A percentile compares a stretch with the other conserved stretches of the same genome.
These are phyloP conservation scores for Mycena polygramma DNA, from an alignment of 768 basidiomycete genomes.

Conservation along the genomic window DNA sequence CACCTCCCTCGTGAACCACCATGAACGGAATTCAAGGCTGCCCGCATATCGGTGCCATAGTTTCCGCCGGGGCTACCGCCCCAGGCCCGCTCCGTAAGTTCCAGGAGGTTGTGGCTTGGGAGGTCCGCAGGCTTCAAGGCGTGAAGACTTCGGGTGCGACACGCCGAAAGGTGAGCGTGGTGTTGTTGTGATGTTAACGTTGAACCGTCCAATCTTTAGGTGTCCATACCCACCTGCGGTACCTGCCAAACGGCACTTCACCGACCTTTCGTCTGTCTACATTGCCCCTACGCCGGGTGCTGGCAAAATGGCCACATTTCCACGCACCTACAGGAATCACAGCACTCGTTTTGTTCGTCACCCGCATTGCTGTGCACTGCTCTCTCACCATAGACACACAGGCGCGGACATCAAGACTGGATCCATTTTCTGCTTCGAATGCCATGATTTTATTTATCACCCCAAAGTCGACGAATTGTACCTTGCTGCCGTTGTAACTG, in stretches of 20 bases:
- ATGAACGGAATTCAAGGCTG: constrained; percentile 14
- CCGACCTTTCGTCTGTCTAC: constrained; percentile 35
- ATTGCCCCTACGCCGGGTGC: constrained; percentile 36
- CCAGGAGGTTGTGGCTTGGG: constrained; percentile 28
- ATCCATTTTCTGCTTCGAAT: constrained; percentile 65
- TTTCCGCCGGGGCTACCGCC: constrained; percentile 14
- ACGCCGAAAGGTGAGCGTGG: constrained; percentile 22
- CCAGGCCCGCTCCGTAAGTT: constrained; percentile 23
- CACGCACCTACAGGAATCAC: constrained; percentile 26
- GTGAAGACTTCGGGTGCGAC: constrained; percentile 29
- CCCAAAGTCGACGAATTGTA: constrained; percentile 50
- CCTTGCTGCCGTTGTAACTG: constrained; percentile 20
- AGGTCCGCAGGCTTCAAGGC: constrained; percentile 24
- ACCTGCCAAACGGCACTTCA: constrained; percentile 29
- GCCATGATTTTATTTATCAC: constrained; percentile 69
- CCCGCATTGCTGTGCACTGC: not conserved
- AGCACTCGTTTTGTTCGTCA: constrained; percentile 19
- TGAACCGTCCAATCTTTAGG: not conserved
- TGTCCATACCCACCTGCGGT: constrained; percentile 24
- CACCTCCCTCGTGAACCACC: not conserved
- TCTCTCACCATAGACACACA: constrained; percentile 39
- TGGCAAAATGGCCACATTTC: constrained; percentile 32
- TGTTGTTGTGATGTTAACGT: no score
- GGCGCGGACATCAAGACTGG: constrained; percentile 70
- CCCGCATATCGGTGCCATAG: constrained; percentile 25